Conservation (phyloP, 2,329 filamentous ascomycete species). For the Chaetothyriales sp. region DNA sequence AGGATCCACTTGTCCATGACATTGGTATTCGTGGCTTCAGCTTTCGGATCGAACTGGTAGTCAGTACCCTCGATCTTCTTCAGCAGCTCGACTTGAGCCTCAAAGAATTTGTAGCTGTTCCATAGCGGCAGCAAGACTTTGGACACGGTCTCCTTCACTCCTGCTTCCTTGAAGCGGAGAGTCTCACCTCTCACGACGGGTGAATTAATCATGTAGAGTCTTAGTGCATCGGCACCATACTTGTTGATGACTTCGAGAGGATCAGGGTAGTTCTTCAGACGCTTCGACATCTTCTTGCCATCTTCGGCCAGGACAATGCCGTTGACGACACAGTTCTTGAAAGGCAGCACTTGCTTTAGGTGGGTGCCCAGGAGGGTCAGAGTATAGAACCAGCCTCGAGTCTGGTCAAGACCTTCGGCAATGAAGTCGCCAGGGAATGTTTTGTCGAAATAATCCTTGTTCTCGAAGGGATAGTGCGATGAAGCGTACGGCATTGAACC, state of each 20-base stretch:
- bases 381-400: conserved; percentile 86
- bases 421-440: conserved; percentile 81
- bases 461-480: conserved; percentile 76
- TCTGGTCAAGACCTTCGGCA: conserved; percentile 76
- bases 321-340: conserved; percentile 82
- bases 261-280: conserved; percentile 82
- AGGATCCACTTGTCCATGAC: conserved; percentile 90
- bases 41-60: conserved; percentile 58
- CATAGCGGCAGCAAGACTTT: conserved; percentile 74
- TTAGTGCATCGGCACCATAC: conserved; percentile 77
- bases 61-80: conserved; percentile 70
- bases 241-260: conserved; percentile 63
- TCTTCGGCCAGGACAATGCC: conserved; percentile 79
- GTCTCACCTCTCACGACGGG: conserved; percentile 78
- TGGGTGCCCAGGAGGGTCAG: conserved; percentile 71
- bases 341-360: conserved; percentile 64
- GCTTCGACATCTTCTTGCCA: conserved; percentile 92
- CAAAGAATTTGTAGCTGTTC: conserved; percentile 90
- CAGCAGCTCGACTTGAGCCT: conserved; percentile 65
- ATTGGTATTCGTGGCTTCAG: conserved; percentile 61
- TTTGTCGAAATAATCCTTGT: conserved; percentile 58
- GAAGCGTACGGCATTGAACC: conserved; percentile 82
- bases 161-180: conserved; percentile 68
- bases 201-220: conserved; percentile 85
- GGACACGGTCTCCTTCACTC: conserved; percentile 78